phyloP scores from a whole-genome alignment of 2,329 filamentous ascomycete species.

The Massarina eburnea region DNA sequence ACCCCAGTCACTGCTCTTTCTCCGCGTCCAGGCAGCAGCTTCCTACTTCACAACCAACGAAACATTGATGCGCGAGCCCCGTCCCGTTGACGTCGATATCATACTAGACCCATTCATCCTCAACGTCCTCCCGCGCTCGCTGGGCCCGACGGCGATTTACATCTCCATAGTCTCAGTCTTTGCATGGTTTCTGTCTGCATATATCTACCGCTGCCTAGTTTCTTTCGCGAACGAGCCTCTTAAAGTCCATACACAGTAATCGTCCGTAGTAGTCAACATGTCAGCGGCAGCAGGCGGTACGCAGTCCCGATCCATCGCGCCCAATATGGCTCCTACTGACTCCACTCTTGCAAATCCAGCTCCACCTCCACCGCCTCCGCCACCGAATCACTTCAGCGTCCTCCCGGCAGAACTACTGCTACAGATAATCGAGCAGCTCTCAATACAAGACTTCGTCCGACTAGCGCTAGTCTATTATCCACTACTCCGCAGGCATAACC shows the following conservation, averaged over 20 bases:
- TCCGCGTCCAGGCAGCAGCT: slow-evolving; percentile 74
- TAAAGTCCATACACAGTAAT: slow-evolving; percentile 37
- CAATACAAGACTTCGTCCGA: slow-evolving; percentile 45
- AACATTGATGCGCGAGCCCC: slow-evolving; percentile 73
- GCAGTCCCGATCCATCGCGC: neutral
- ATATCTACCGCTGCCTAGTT: slow-evolving; percentile 41
- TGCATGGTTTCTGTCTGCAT: slow-evolving; percentile 54
- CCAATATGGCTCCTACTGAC: neutral
- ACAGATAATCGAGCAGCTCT: slow-evolving; percentile 47
- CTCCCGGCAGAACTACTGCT: slow-evolving; percentile 52
- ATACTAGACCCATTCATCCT: slow-evolving; percentile 84
- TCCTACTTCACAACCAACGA: slow-evolving; percentile 80
- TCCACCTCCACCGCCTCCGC: slow-evolving; percentile 15
- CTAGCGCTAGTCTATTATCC: slow-evolving; percentile 52
- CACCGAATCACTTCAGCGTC: slow-evolving; percentile 33
- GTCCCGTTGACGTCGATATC: slow-evolving; percentile 74
- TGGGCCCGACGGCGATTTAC: slow-evolving; percentile 72
- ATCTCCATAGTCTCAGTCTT: slow-evolving; percentile 61
- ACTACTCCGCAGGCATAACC: slow-evolving; percentile 41
- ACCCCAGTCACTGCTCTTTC: slow-evolving; percentile 62
- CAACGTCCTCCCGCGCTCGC: slow-evolving; percentile 77
- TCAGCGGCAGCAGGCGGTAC: slow-evolving; percentile 20
- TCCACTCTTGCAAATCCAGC: neutral
- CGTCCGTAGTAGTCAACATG: slow-evolving; percentile 17
- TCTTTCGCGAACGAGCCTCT: slow-evolving; percentile 18